A percentile compares a stretch with the other conserved stretches of the same genome.
These are phyloP conservation scores for Fusarium sp. DNA, from an alignment of 2,329 filamentous ascomycete genomes.

Conservation along the genomic window DNA sequence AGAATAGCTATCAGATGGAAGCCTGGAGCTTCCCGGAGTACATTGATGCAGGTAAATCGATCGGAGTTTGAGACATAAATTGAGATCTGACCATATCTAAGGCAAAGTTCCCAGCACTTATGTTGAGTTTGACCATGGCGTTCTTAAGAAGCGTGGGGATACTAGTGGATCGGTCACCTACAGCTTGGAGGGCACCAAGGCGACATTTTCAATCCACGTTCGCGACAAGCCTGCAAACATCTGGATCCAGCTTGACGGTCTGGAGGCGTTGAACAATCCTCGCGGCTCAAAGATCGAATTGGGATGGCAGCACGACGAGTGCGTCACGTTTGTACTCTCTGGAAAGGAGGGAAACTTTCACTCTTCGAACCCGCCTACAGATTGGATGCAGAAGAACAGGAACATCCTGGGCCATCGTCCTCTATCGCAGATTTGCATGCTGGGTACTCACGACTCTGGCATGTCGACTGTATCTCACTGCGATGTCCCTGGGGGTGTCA, in stretches of 20 bases:
- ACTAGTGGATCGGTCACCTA: slow-evolving; percentile 8
- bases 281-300: slow-evolving; percentile 7
- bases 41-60: not conserved
- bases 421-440: slow-evolving; percentile 3
- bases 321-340: slow-evolving; percentile 6
- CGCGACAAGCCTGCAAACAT: slow-evolving; percentile 5
- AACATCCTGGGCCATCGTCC: not conserved
- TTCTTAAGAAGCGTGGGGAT: not conserved
- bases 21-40: not conserved
- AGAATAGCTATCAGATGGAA: slow-evolving; percentile 19
- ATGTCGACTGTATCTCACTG: slow-evolving; percentile 8
- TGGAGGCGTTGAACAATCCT: not conserved
- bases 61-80: not conserved
- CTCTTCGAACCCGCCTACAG: not conserved
- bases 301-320: slow-evolving; percentile 9
- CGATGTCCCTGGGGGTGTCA: not conserved
- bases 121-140: slow-evolving; percentile 1
- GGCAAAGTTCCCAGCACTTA: not conserved
- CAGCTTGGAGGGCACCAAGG: not conserved
- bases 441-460: slow-evolving; percentile 10
- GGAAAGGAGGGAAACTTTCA: not conserved
- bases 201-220: slow-evolving; percentile 8
- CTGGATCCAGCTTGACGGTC: not conserved
- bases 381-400: slow-evolving; percentile 18
- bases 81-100: not conserved